Base-by-base conservation (phyloP, 1,284 basidiomycete genomes). In the Boletus smithii region DNA sequence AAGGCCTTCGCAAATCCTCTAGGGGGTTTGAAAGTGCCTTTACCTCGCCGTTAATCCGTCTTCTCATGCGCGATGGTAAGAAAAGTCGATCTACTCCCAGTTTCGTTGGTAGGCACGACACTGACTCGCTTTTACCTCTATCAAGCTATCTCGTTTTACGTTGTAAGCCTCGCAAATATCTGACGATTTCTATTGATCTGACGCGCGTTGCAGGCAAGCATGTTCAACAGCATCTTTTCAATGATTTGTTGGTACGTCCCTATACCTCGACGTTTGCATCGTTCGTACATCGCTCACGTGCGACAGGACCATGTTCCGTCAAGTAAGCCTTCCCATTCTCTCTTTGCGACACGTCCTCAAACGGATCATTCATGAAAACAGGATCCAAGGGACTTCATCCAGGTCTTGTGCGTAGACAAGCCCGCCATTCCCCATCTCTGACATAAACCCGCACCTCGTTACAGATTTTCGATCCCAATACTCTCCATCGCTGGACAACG, bases 51-150 rank as follows among this genome's bases (percentile, higher is more conserved):
- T 36, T 57, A 5, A 10, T 46, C 10, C 44, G 29, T 14, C 36
- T 48, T 26, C 46, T 57, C n/a, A 9, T 49, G 10, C 44, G 45
- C 8, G 44, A 57, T 30, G 53, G 56, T 55, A 30, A 27, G 55
- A n/a, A 17, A 13, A 20, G 18, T 13, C 8, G 17, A 16, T 13
- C 16, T 20, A 5, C 29, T 22, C 14, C 10, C 13, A 16, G 22
- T 16, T 26, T 29, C 10, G 16, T 16, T 23, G 4, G 4, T 13
- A 38, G 16, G 20, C n/a, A 8, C 9, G 31, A 38, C 13, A 10
- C 17, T 39, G n/a, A 16, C 11, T 7, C 13, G 3, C 14, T 3
- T 36, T 39, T 14, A 26, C 17, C 14, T 24, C 17, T 41, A n/a
- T 17, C 33, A 8, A 53, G 52, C 50, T 3, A 2, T 49, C 16